Evolutionary conservation across 1,139 yeast species (phyloP), one percentile per base, ranked within the genome.

Genomic region (Geotrichum citri-aurantii): DNA sequence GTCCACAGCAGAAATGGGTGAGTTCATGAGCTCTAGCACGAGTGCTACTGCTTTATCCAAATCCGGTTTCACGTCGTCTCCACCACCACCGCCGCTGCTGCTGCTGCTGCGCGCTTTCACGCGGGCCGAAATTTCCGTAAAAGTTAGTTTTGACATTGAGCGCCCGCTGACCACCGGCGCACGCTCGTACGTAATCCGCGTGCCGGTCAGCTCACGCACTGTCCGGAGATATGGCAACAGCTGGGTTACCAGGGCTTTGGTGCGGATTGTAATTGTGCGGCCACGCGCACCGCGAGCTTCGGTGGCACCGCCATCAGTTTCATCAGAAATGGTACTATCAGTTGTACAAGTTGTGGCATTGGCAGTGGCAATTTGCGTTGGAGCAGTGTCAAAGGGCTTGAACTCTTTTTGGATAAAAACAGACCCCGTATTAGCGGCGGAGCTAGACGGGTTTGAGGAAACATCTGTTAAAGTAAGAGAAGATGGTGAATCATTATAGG

Each of bases 81-180:
- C 2, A 17, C 17, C 37, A 26, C 14, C 17, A 4, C 42, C 8
- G 42, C 29, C 29, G 29, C 29, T n/a, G n/a, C n/a, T n/a, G n/a
- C n/a, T n/a, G 37, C 37, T 31, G 37, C 6, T 8, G 3, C 37
- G 10, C 31, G 31, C 31, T 7, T 27, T 27, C 10, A 10, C 40
- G 40, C 12, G 12, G n/a, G 40, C 4, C n/a, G 6, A 12, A n/a
- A 12, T 33, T 2, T 47, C 52, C 1, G 47, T 53, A 17, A 53
- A 19, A 6, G 46, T 17, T 4, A 57, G 51, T n/a, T 12, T 37
- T 7, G 55, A 27, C 59, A 57, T 57, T 12, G 53, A 29, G 17
- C 33, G 49, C 17, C 59, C 59, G 29, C 49, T 57, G 37, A 57
- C 50, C 1, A 54, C 29, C 29, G 49, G 48, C 4, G 46, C 26